Percentiles rank a stretch among this genome's conserved stretches.
Evolutionary conservation across 2,329 filamentous ascomycete species (phyloP).

Genomic region (Aspergillus transmontanensis): DNA sequence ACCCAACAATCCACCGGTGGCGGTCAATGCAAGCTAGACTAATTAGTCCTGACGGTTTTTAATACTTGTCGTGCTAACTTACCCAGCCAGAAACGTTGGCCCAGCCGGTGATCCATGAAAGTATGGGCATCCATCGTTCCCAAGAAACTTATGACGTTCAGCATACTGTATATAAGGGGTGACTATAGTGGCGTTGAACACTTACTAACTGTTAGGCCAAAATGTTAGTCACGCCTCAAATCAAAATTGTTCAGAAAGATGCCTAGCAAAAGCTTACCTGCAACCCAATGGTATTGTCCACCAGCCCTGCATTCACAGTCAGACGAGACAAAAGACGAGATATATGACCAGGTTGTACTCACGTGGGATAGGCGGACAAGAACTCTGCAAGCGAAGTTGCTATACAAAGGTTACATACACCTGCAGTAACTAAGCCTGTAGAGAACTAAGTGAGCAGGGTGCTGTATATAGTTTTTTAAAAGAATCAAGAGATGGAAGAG

Average conservation of each 20-base stretch:
- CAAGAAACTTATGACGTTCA: constrained; percentile 51
- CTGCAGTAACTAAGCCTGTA: constrained; percentile 55
- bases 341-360: constrained; percentile 15
- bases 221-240: constrained; percentile 5
- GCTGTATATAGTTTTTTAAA: neutral
- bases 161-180: constrained; percentile 6
- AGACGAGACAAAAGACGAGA: constrained; percentile 6
- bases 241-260: neutral
- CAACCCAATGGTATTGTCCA: constrained; percentile 73
- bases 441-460: neutral
- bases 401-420: constrained; percentile 70
- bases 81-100: constrained; percentile 71
- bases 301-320: constrained; percentile 45
- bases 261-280: constrained; percentile 39
- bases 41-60: constrained; percentile 19
- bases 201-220: constrained; percentile 28
- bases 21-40: constrained; percentile 58
- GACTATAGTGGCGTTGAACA: constrained; percentile 32
- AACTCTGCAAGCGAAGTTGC: constrained; percentile 72
- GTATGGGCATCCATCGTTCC: constrained; percentile 60
- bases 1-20: constrained; percentile 68
- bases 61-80: neutral
- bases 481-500: neutral
- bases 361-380: constrained; percentile 63
- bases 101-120: constrained; percentile 74